These are phyloP conservation scores for Zygosaccharomyces pseudorouxii DNA, from an alignment of 805 yeast genomes.

Conservation along the genomic window DNA sequence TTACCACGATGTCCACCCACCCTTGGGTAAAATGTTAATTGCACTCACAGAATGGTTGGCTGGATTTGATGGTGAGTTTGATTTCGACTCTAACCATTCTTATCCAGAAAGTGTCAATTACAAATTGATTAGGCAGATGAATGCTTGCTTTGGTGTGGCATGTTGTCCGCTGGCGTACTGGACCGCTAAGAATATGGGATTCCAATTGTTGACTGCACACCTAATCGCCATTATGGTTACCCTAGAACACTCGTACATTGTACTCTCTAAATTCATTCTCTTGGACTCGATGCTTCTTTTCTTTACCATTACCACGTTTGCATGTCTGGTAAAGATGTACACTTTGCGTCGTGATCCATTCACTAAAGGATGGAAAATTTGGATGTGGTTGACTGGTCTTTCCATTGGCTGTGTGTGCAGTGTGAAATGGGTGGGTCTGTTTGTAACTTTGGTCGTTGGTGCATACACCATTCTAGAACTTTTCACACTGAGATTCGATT, in stretches of 20 bases:
- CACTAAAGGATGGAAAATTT: conserved; percentile 63
- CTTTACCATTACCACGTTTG: conserved; percentile 81
- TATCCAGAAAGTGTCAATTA: conserved; percentile 78
- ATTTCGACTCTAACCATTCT: conserved; percentile 72
- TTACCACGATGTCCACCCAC: conserved; percentile 97
- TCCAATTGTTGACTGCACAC: conserved; percentile 68
- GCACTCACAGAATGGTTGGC: conserved; percentile 84
- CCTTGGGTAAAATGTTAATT: conserved; percentile 88
- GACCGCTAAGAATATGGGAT: conserved; percentile 73
- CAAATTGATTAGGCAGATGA: conserved; percentile 82
- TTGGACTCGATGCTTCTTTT: conserved; percentile 88
- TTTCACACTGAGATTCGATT: conserved; percentile 39
- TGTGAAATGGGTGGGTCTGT: conserved; percentile 82
- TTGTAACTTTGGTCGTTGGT: conserved; percentile 58
- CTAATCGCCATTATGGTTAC: conserved; percentile 74
- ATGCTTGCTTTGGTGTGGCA: conserved; percentile 76
- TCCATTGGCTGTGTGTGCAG: conserved; percentile 80
- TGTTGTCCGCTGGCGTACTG: conserved; percentile 85
- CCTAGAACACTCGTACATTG: conserved; percentile 76
- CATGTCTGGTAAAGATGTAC: conserved; percentile 68
- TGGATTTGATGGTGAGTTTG: conserved; percentile 84
- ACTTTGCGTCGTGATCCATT: conserved; percentile 51
- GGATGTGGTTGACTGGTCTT: conserved; percentile 60
- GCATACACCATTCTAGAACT: conserved; percentile 54
- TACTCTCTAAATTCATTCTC: conserved; percentile 82